Evolutionary conservation across 306 rosid species (phyloP).

Genomic region (Citrullus colocynthis): DNA sequence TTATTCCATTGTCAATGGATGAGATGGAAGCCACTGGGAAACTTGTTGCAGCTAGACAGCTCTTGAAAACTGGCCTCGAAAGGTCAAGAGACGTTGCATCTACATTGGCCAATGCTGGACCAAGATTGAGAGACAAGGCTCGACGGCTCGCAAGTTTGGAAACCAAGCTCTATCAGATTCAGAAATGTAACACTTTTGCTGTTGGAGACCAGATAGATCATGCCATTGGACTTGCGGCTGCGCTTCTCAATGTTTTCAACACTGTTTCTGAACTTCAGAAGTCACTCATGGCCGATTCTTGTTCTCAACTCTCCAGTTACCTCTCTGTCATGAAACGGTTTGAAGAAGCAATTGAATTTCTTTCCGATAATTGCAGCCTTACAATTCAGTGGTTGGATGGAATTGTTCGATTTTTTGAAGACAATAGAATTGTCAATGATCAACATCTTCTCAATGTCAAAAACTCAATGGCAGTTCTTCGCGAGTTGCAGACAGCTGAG

Average conservation of each 20-base stretch:
- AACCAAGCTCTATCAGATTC: constrained; percentile 18
- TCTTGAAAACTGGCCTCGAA: constrained; percentile 43
- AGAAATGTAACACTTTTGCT: constrained; percentile 14
- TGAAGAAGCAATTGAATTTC: constrained; percentile 64
- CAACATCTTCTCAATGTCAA: constrained; percentile 28
- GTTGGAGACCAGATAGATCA: constrained; percentile 33
- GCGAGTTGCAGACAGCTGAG: constrained; percentile 33
- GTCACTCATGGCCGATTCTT: constrained; percentile 25
- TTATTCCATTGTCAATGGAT: constrained; percentile 20
- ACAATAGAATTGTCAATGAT: constrained; percentile 21
- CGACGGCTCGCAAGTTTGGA: constrained; percentile 34
- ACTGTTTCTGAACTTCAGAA: constrained; percentile 44
- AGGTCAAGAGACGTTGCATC: constrained; percentile 33
- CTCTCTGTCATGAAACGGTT: constrained; percentile 38
- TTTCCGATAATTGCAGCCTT: constrained; percentile 47
- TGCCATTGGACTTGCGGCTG: constrained; percentile 52
- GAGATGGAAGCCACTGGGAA: constrained; percentile 25
- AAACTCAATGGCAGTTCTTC: constrained; percentile 32
- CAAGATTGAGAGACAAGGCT: constrained; percentile 35
- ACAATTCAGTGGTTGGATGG: constrained; percentile 54
- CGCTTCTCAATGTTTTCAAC: constrained; percentile 37
- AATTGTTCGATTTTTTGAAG: constrained; percentile 29
- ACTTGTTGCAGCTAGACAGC: constrained; percentile 31
- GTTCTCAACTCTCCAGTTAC: constrained; percentile 36
- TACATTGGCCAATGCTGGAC: constrained; percentile 31